A percentile compares a stretch with the other conserved stretches of the same genome.
Evolutionary conservation across 345 rosid species (phyloP).

Genomic region (Gossypium bickii): DNA sequence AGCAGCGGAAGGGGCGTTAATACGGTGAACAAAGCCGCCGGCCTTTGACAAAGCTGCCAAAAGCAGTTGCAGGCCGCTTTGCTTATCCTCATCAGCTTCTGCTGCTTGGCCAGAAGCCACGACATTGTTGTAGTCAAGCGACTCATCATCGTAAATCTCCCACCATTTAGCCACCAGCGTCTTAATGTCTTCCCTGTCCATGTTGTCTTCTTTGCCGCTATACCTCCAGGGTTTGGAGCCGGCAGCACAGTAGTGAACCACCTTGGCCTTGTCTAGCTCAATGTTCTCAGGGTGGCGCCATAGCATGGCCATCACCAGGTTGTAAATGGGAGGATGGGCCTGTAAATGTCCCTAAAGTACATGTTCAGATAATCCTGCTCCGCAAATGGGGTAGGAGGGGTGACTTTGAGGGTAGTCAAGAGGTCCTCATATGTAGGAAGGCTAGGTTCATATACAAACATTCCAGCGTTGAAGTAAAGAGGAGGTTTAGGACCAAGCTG

Average conservation of each 20-base stretch:
- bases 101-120: slow-evolving; percentile 15
- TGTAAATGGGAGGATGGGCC: slow-evolving; percentile 53
- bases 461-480: slow-evolving; percentile 75
- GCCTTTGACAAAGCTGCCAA: not conserved
- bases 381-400: slow-evolving; percentile 60
- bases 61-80: not conserved
- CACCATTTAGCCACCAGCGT: slow-evolving; percentile 48
- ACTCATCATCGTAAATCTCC: slow-evolving; percentile 52
- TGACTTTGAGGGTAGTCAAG: slow-evolving; percentile 37
- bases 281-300: slow-evolving; percentile 86
- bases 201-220: slow-evolving; percentile 51
- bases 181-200: slow-evolving; percentile 59
- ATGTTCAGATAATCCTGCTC: slow-evolving; percentile 72
- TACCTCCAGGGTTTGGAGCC: slow-evolving; percentile 69
- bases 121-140: slow-evolving; percentile 34
- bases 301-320: slow-evolving; percentile 67
- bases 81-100: slow-evolving; percentile 10
- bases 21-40: not conserved
- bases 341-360: slow-evolving; percentile 59
- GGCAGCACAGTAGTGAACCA: slow-evolving; percentile 72
- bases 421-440: slow-evolving; percentile 39
- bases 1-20: slow-evolving; percentile 1
- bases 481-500: slow-evolving; percentile 55
- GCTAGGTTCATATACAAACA: slow-evolving; percentile 62
- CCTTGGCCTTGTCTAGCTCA: slow-evolving; percentile 45